phyloP scores from a whole-genome alignment of 345 rosid species.

The Noccaea caerulescens region DNA sequence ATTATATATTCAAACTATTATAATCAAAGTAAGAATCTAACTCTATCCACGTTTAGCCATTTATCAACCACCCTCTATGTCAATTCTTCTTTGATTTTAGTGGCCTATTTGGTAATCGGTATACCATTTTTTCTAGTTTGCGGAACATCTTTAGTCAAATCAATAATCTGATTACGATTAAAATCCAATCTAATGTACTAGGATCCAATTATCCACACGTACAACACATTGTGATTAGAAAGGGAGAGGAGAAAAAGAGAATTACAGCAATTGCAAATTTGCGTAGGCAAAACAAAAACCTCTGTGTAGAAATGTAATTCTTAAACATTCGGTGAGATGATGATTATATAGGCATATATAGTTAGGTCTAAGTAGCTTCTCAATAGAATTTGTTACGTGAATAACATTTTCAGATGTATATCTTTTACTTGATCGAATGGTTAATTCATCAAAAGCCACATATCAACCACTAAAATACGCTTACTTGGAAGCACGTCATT shows the following conservation, averaged over 20 bases:
- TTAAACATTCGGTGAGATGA: background rate
- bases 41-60: background rate
- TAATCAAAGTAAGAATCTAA: background rate
- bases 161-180: background rate
- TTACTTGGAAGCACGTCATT: no score
- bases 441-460: no score
- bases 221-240: background rate
- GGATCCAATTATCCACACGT: slow-evolving; percentile 2
- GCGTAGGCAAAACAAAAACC: background rate
- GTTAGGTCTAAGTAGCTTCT: no score
- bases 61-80: slow-evolving; percentile 18
- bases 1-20: background rate
- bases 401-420: no score
- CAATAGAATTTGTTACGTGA: no score
- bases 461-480: no score
- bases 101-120: slow-evolving; percentile 5
- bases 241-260: background rate
- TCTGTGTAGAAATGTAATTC: no score
- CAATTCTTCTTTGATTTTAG: slow-evolving; percentile 16
- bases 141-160: slow-evolving; percentile 10
- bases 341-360: no score
- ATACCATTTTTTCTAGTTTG: slow-evolving; percentile 12
- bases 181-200: background rate
- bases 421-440: no score
- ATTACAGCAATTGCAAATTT: background rate